Base-by-base conservation (phyloP, 1,139 yeast genomes). In the Nadsonia commutata region DNA sequence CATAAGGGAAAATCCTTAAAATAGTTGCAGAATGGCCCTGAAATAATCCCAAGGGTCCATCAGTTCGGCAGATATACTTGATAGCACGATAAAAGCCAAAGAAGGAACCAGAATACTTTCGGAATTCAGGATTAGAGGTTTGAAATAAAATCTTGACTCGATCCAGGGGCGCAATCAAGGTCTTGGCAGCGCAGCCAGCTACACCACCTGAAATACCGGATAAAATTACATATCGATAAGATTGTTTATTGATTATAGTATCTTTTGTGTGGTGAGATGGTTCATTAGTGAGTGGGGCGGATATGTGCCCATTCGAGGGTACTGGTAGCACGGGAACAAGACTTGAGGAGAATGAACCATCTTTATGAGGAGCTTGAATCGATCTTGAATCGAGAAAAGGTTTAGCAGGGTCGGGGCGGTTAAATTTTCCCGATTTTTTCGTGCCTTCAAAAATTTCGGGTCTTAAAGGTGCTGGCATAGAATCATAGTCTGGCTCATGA, bases 1-100 rank as follows among this genome's bases (percentile, higher is more conserved):
- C 97, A 59, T 90, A 90, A 1, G 99, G 99, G 62, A 90, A 90
- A 7, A 90, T 85, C 48, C 99, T 70, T 39, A 88, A 61, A 42
- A 90, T 66, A 0, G 98, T 90, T 0, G 94, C 95, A 2, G 94
- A 82, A 60, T 90, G 98, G 36, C 99, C 99, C 56, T 88, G 95
- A 59, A 78, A 90, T 46, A 90, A 72, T 1, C 98, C 98, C 40
- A 66, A 51, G 1, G 78, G 44, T n/a, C 98, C 98, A 57, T 84
- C 94, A 37, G 67, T 68, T 6, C 54, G 46, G 65, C 77, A 75
- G 31, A 90, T 88, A 46, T 74, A 72, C 38, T 65, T 64, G 0
- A 81, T 81, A 0, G 98, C 97, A 40, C 68, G 66, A 46, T 77
- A 70, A 43, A 90, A 67, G 2, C 98, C 99, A 23, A 67, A 63